Conservation (phyloP, 768 basidiomycete genomes). For the Myochromella boudieri region DNA sequence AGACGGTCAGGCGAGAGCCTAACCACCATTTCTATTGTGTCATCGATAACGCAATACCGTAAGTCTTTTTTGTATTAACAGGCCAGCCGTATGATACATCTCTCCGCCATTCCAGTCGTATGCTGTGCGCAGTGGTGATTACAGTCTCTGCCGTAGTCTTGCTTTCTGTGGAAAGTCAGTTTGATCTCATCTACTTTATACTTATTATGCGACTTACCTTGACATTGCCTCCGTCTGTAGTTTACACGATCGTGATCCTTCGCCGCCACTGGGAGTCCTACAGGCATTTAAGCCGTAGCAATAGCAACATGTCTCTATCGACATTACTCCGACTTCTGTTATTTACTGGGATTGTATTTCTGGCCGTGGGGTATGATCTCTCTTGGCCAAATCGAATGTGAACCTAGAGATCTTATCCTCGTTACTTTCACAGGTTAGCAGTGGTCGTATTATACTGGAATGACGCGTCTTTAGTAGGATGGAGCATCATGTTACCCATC, state of each 20-base stretch:
- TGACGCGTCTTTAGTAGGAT: slow-evolving; percentile 3
- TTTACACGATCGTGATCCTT: slow-evolving; percentile 16
- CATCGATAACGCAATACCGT: slow-evolving; percentile 11
- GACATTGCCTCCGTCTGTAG: too few relatives aligned
- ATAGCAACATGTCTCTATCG: slow-evolving; percentile 9
- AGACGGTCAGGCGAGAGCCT: slow-evolving; percentile 7
- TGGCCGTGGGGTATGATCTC: slow-evolving; percentile 4
- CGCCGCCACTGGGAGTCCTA: slow-evolving; percentile 12
- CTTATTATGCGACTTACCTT: background rate
- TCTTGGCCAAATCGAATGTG: too few relatives aligned
- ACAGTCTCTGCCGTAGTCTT: slow-evolving; percentile 10
- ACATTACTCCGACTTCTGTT: slow-evolving; percentile 19
- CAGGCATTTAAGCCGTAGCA: background rate
- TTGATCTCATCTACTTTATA: background rate
- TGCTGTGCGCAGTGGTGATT: slow-evolving; percentile 6
- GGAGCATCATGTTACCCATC: slow-evolving; percentile 15
- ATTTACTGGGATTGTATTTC: slow-evolving; percentile 10
- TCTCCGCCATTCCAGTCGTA: background rate
- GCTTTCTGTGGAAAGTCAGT: slow-evolving; percentile 17
- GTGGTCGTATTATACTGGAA: background rate
- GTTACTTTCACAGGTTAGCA: background rate
- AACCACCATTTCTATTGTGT: slow-evolving; percentile 19
- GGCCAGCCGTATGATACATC: background rate
- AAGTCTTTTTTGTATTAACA: slow-evolving; percentile 1
- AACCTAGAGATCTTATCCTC: too few relatives aligned